Conservation (phyloP, 371 early-diverging fungal species). For the Nosema bombycis region DNA sequence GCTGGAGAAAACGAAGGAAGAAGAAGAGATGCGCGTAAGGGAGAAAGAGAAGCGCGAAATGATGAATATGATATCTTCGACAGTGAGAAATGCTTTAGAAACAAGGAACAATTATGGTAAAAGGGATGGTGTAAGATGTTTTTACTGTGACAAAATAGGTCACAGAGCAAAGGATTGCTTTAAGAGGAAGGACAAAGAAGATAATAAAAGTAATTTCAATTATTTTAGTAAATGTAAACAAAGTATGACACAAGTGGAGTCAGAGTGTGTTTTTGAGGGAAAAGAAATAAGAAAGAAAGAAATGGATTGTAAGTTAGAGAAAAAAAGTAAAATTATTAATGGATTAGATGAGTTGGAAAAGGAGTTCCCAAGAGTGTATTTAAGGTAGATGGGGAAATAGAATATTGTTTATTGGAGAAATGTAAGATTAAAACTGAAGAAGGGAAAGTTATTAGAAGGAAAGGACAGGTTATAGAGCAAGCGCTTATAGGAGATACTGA, state of each 20-base stretch:
- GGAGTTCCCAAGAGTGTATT: no score
- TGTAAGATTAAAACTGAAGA: conserved; percentile 5
- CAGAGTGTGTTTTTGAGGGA: background rate
- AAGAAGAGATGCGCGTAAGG: no score
- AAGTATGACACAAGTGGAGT: background rate
- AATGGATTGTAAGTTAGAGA: background rate
- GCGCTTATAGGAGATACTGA: background rate
- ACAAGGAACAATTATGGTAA: no score
- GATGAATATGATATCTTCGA: no score
- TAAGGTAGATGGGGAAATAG: background rate
- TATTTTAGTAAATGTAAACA: background rate
- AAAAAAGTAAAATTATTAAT: no score
- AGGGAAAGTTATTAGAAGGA: background rate
- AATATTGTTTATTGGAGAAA: conserved; percentile 13
- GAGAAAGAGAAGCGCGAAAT: no score
- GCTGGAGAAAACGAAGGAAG: no score
- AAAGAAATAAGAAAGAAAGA: background rate
- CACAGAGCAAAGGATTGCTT: conserved; percentile 17
- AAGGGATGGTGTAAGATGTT: background rate
- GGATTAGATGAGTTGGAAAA: no score
- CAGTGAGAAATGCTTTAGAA: no score
- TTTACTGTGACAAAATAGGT: conserved; percentile 2
- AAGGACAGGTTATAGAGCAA: background rate
- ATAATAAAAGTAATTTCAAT: background rate
- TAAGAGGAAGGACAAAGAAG: background rate